These are phyloP conservation scores for Gigaspora rosea DNA, from an alignment of 192 early-diverging fungal species.

Conservation along the genomic window DNA sequence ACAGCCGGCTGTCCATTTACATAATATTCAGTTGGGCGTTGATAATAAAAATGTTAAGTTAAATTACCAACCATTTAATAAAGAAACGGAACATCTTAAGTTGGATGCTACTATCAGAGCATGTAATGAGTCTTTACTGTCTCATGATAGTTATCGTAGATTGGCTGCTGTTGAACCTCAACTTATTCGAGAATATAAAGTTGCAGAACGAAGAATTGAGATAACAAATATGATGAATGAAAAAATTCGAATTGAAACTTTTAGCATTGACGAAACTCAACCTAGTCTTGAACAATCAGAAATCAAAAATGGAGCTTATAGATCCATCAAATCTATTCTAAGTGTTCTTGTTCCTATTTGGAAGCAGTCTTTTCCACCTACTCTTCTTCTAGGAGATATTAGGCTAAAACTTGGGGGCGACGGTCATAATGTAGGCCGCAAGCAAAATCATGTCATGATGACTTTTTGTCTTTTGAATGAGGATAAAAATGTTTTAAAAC, in stretches of 20 bases:
- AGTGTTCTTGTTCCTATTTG: too few species aligned
- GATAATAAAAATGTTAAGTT: background rate
- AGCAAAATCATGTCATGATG: background rate
- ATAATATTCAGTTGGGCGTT: background rate
- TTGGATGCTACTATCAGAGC: too few species aligned
- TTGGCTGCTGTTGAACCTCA: background rate
- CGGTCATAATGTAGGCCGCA: too few species aligned
- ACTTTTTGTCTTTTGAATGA: slow-evolving; percentile 6
- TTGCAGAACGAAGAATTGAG: background rate
- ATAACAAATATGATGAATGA: background rate
- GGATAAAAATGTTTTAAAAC: background rate
- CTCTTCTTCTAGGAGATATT: too few species aligned
- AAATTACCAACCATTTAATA: too few species aligned
- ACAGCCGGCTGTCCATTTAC: background rate
- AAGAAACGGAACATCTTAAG: too few species aligned
- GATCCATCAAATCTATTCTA: background rate
- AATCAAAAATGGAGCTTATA: background rate
- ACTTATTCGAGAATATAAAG: background rate
- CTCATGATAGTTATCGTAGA: too few species aligned
- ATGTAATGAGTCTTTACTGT: too few species aligned
- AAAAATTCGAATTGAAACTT: background rate
- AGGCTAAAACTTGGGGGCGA: too few species aligned
- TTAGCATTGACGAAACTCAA: background rate
- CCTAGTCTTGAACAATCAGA: background rate
- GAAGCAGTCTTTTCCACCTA: too few species aligned